Conservation (phyloP, 257 asterid species). For the Solanum pinnatisectum region DNA sequence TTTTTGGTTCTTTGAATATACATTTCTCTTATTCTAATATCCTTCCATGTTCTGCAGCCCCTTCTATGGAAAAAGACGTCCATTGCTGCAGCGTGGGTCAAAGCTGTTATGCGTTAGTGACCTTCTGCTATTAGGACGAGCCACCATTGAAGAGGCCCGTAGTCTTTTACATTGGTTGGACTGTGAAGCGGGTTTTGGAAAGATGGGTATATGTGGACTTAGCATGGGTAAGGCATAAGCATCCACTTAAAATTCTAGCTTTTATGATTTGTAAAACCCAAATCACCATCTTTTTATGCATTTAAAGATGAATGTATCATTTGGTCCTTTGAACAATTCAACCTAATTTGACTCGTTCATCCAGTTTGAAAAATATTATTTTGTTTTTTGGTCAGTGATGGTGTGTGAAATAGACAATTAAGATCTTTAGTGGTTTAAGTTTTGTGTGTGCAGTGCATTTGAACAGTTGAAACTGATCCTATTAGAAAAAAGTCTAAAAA, state of each 20-base stretch:
- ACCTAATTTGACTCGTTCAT: neutral
- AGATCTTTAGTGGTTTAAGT: neutral
- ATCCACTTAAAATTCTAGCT: neutral
- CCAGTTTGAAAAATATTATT: neutral
- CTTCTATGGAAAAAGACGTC: conserved; percentile 91
- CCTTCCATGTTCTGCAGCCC: conserved; percentile 45
- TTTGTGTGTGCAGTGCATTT: neutral
- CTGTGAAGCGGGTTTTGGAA: conserved; percentile 76
- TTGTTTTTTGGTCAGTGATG: neutral
- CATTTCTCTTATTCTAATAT: neutral
- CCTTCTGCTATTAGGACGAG: conserved; percentile 84
- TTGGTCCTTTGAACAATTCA: neutral
- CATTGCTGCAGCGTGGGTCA: conserved; percentile 78
- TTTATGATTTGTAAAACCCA: neutral
- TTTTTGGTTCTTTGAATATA: neutral
- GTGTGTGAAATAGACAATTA: neutral
- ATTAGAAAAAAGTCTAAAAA: neutral
- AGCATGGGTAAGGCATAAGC: conserved; percentile 74
- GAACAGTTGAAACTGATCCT: neutral
- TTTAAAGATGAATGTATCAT: neutral
- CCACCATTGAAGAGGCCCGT: conserved; percentile 87
- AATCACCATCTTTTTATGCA: neutral
- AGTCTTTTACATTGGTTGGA: conserved; percentile 89
- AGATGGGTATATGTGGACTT: conserved; percentile 93
- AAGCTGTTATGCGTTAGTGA: conserved; percentile 95